These are phyloP conservation scores for Penicillium sp. DNA, from an alignment of 2,329 filamentous ascomycete species.

Conservation along the genomic window DNA sequence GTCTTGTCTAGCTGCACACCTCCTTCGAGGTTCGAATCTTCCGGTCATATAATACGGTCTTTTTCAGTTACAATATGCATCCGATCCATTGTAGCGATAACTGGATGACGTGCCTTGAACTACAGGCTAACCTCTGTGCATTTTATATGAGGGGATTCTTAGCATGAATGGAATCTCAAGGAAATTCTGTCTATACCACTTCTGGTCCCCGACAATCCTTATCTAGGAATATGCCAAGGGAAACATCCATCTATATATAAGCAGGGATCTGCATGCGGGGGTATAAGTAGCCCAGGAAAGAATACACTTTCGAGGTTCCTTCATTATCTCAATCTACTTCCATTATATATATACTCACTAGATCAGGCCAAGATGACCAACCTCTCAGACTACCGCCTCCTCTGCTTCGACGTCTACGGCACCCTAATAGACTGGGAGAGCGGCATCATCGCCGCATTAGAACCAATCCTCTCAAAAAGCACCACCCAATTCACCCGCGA, in stretches of 20 bases:
- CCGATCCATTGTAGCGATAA: neutral
- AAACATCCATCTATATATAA: neutral
- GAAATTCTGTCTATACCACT: neutral
- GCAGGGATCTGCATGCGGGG: neutral
- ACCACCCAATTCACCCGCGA: slow-evolving; percentile 38
- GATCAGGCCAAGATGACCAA: slow-evolving; percentile 19
- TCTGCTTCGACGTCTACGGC: slow-evolving; percentile 77
- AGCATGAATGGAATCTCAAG: neutral
- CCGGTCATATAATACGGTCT: slow-evolving; percentile 5
- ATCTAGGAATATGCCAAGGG: neutral
- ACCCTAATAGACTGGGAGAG: slow-evolving; percentile 76
- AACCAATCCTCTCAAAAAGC: slow-evolving; percentile 38
- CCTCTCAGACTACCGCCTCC: slow-evolving; percentile 46
- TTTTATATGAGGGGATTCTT: neutral
- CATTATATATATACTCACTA: neutral
- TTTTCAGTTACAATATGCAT: neutral
- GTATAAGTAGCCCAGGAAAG: neutral
- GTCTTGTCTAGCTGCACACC: slow-evolving; percentile 2
- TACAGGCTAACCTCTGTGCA: neutral
- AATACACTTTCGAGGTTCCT: neutral
- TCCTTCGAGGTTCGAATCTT: neutral
- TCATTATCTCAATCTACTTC: neutral
- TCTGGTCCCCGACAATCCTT: neutral
- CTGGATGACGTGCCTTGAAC: neutral
- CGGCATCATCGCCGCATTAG: slow-evolving; percentile 58